Base-by-base conservation (phyloP, 768 basidiomycete genomes). In the Paxillus ammoniavirescens region DNA sequence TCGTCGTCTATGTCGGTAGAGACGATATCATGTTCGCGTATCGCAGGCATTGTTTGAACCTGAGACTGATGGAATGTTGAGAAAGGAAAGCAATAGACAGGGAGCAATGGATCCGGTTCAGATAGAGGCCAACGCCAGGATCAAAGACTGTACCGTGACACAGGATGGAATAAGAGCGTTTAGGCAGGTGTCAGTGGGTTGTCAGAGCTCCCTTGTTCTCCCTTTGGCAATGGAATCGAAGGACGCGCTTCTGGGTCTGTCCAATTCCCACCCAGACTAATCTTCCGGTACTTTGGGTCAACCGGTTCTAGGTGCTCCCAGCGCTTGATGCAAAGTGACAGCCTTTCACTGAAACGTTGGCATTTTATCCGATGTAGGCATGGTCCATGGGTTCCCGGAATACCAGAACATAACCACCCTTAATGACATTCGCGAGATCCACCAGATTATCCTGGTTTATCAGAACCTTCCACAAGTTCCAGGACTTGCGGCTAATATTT, bases 1-100 rank as follows among this genome's bases (percentile, higher is more conserved):
- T 75, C 73, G 59, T 75, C 73, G 60, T 75, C 73, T 18, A 63
- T 36, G 53, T 61, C 59, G 61, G 61, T 63, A 45, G 55, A 58
- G 23, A 57, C 49, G 28, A 54, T 35, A 43, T 69, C 66, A 54
- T 64, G 54, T 59, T 63, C 70, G 58, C 38, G 64, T 49, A 68
- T 62, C 50, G 67, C 54, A 12, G 62, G 57, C 68, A 72, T 68
- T 55, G 26, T 10, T 47, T 47, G 8, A 53, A 58, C 53, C 43
- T 18, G 31, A 45, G 44, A 40, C 35, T 49, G 7, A 14, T 23
- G 13, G 52, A 44, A n/a, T 41, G 42, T 47, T 18, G 46, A 43
- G 36, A 17, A 41, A 50, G 9, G 42, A 42, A 30, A 53, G 12
- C 37, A 28, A 12, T 0, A 42, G 41, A 35, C 31, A 44, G 33